Evolutionary conservation across 2,329 filamentous ascomycete species (phyloP), one percentile per base, ranked within the genome.

Genomic region (Ophiostoma perfectum): DNA sequence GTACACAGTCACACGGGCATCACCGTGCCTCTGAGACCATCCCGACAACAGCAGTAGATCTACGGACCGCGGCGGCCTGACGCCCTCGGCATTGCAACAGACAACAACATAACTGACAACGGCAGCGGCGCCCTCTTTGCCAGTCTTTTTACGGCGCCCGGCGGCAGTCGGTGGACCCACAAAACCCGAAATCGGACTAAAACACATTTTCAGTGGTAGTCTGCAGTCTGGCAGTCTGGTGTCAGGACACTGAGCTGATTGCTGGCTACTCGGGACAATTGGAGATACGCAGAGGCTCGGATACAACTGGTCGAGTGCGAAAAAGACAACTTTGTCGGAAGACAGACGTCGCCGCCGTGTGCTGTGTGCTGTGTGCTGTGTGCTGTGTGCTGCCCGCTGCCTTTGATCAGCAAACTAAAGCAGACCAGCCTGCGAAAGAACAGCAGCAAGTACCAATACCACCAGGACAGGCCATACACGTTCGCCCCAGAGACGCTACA

Each of bases 141-240:
- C 38, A 27, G 49, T 62, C 58, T 16, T 62, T 41, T 62, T 62
- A 27, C 52, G 49, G 67, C 67, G 12, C 44, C 67, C 27, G 63
- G 16, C 67, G 67, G 67, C 67, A 68, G 67, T 68, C 67, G 67
- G 64, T 52, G n/a, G 39, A 18, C 62, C 66, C 67, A 64, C 52
- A 66, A 62, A 62, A 36, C 44, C 64, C 64, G 52, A 68, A 45
- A 42, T 68, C 67, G 52, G 67, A 55, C 36, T 38, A 39, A 14
- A 52, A 18, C 14, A 27, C n/a, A 3, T 18, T 52, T 58, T 11
- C 8, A 9, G 27, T 55, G 49, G 18, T 16, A 47, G 49, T 55
- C 7, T 1, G 27, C n/a, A n/a, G n/a, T n/a, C n/a, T 18, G 49
- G 18, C 49, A 47, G 49, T 55, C 7, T 1, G 27, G 27, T 27